Percentiles rank a stretch among this genome's conserved stretches.
Evolutionary conservation across 169 alveolate species (phyloP).

Genomic region (Amoebophrya sp.): DNA sequence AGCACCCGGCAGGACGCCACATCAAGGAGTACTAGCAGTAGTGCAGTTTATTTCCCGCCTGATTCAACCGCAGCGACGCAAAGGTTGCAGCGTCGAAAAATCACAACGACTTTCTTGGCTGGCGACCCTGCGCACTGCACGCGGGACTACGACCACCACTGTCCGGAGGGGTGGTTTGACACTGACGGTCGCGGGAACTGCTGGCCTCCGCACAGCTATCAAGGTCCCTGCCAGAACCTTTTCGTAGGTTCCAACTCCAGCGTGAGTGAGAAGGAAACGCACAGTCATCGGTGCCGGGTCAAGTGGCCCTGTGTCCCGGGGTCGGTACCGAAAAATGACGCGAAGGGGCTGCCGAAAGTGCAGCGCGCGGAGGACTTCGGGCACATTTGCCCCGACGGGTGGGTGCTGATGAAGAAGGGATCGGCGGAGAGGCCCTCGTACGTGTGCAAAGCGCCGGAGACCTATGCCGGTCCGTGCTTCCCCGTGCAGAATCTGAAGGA

Average conservation of each 20-base stretch:
- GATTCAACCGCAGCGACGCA: no score
- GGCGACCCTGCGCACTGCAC: background rate
- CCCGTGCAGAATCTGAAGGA: background rate
- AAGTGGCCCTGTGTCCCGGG: background rate
- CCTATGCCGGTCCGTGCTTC: background rate
- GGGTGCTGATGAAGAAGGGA: background rate
- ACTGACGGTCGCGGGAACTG: background rate
- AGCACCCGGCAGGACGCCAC: no score
- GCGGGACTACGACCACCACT: background rate
- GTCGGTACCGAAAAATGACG: background rate
- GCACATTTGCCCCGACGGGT: background rate
- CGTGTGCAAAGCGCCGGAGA: background rate
- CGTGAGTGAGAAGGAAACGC: background rate
- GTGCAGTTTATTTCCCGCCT: no score
- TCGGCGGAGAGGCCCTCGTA: background rate
- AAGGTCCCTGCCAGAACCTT: background rate
- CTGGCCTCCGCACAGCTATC: background rate
- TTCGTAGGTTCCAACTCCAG: background rate
- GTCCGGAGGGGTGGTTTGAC: slow-evolving; percentile 8
- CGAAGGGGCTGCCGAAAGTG: background rate
- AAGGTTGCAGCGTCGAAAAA: no score
- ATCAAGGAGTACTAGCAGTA: no score
- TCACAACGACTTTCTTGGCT: background rate
- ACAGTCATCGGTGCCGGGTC: background rate
- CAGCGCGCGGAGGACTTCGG: background rate